Percentiles rank a stretch among this genome's conserved stretches.
Evolutionary conservation across 305 asterid species (phyloP).

Genomic region (Rubia tinctorum): DNA sequence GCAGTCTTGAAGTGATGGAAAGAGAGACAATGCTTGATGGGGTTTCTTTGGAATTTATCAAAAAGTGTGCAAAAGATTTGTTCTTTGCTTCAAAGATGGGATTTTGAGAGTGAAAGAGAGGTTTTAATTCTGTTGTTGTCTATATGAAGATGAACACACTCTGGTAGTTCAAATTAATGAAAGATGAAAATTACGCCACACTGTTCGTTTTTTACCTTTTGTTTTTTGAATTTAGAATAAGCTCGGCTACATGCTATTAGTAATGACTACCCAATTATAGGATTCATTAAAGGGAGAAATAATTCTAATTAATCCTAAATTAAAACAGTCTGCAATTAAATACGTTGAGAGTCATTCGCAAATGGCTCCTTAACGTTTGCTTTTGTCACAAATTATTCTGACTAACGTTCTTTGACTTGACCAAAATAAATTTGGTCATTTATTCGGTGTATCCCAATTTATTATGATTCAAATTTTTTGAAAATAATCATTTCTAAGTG

Average conservation of each 20-base stretch:
- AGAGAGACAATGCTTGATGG: constrained; percentile 9
- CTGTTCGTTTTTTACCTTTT: neutral
- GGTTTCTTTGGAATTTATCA: constrained; percentile 19
- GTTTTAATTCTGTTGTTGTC: constrained; percentile 17
- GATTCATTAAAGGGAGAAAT: neutral
- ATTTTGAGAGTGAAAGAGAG: constrained; percentile 27
- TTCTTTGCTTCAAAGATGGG: constrained; percentile 50
- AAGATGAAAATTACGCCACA: neutral
- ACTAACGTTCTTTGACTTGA: neutral
- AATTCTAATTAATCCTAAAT: neutral
- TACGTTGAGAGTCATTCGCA: constrained; percentile 14
- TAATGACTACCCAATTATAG: neutral
- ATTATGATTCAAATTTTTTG: too few relatives aligned
- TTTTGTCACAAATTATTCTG: neutral
- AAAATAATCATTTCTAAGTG: too few relatives aligned
- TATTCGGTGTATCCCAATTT: neutral
- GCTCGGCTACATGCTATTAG: neutral
- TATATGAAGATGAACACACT: constrained; percentile 16
- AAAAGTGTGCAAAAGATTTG: constrained; percentile 28
- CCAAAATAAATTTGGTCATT: neutral
- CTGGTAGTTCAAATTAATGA: constrained; percentile 24
- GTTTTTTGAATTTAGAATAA: neutral
- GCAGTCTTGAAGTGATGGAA: constrained; percentile 15
- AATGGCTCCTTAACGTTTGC: neutral
- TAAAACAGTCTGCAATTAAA: constrained; percentile 8